phyloP scores from a whole-genome alignment of 2,329 filamentous ascomycete species.

The Botrytis fragariae region DNA sequence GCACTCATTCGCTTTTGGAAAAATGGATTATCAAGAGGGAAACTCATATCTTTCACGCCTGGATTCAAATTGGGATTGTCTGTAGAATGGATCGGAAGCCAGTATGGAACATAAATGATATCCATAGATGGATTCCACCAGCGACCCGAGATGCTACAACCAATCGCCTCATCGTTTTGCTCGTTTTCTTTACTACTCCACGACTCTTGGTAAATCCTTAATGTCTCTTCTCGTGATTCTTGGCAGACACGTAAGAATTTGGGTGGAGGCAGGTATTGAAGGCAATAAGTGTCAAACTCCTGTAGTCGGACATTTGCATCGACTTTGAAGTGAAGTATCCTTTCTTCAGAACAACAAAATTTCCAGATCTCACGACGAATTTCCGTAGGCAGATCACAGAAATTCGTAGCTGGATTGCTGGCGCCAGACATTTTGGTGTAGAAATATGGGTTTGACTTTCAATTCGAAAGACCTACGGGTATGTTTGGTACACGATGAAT shows the following conservation, averaged over 20 bases:
- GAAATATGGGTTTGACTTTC: neutral
- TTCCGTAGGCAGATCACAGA: neutral
- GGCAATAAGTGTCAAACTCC: neutral
- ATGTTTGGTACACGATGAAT: neutral
- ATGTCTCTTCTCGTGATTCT: constrained; percentile 5
- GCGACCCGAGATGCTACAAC: neutral
- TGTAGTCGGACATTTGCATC: neutral
- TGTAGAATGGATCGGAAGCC: neutral
- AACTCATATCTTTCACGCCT: neutral
- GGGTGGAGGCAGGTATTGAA: neutral
- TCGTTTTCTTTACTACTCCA: neutral
- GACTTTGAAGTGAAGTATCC: constrained; percentile 4
- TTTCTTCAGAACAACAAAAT: neutral
- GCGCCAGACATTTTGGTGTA: neutral
- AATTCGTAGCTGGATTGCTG: neutral
- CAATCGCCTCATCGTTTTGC: too few relatives aligned
- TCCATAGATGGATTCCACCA: constrained; percentile 9
- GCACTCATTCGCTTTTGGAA: neutral
- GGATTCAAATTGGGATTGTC: neutral
- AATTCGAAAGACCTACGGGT: neutral
- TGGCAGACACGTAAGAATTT: neutral
- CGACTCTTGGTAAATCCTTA: neutral
- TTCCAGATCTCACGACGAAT: neutral
- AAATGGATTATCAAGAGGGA: neutral
- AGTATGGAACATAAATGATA: constrained; percentile 4